Conservation (phyloP, 768 basidiomycete species). For the Podaxis sp. region DNA sequence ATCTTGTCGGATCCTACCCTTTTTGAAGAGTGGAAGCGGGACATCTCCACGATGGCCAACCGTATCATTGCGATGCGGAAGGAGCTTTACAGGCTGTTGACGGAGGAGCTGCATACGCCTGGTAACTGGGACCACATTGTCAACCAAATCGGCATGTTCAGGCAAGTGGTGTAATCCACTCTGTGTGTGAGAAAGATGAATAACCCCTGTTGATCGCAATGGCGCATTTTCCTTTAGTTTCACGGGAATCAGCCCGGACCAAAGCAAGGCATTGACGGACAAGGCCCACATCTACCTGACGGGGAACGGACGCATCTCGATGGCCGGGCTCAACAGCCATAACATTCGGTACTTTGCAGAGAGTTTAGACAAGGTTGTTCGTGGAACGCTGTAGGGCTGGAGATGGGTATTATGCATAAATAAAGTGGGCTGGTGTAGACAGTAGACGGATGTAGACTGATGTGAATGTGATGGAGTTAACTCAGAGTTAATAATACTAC, state of each 20-base stretch:
- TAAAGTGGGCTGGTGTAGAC: background rate
- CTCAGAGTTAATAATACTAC: background rate
- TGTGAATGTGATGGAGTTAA: background rate
- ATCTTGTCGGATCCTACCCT: constrained; percentile 74
- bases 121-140: constrained; percentile 96
- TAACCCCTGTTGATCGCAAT: constrained; percentile 10
- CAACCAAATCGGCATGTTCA: constrained; percentile 98
- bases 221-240: constrained; percentile 43
- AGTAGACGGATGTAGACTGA: background rate
- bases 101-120: constrained; percentile 77
- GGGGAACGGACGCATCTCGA: constrained; percentile 84
- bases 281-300: constrained; percentile 85
- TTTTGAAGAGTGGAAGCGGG: constrained; percentile 85
- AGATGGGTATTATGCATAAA: background rate
- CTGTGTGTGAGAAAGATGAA: background rate
- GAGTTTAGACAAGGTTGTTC: constrained; percentile 63
- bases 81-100: constrained; percentile 69
- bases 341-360: constrained; percentile 79
- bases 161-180: constrained; percentile 41
- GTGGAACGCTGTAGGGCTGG: constrained; percentile 19
- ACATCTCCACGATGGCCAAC: constrained; percentile 89
- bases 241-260: constrained; percentile 69
- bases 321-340: constrained; percentile 83
- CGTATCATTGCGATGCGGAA: constrained; percentile 91
- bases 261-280: constrained; percentile 65